phyloP scores from a whole-genome alignment of 305 asterid genomes.

The Andrographis paniculata region DNA sequence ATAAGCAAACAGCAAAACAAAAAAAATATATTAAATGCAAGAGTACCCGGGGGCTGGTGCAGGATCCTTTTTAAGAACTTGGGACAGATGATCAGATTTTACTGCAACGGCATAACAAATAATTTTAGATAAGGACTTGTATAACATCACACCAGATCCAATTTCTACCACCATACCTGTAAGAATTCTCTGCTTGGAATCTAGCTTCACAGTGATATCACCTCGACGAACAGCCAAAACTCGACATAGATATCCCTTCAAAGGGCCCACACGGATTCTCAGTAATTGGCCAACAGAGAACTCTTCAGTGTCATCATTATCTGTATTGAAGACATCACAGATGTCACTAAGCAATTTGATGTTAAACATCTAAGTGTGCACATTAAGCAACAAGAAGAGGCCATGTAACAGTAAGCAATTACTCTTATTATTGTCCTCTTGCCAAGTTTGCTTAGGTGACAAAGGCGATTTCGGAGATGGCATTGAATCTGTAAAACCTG shows the following conservation, averaged over 20 bases:
- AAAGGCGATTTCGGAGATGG: conserved; percentile 82
- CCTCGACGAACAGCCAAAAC: conserved; percentile 87
- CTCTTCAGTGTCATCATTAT: conserved; percentile 52
- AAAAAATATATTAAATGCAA: not conserved
- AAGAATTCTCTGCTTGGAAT: conserved; percentile 87
- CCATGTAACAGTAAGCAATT: conserved; percentile 44
- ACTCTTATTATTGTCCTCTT: conserved; percentile 49
- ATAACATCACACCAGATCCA: conserved; percentile 8
- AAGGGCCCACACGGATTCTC: conserved; percentile 87
- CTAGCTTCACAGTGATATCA: conserved; percentile 93
- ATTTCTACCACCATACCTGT: conserved; percentile 45
- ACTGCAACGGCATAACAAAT: conserved; percentile 35
- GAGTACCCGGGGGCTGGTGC: conserved; percentile 60
- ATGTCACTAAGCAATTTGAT: conserved; percentile 6
- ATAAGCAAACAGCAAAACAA: conserved; percentile 6
- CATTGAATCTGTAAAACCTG: conserved; percentile 48
- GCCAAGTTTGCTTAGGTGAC: conserved; percentile 54
- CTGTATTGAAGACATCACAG: conserved; percentile 28
- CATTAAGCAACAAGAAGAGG: conserved; percentile 5
- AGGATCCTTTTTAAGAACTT: conserved; percentile 70
- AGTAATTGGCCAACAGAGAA: conserved; percentile 81
- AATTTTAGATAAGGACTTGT: conserved; percentile 12
- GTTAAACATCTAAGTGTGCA: conserved; percentile 5
- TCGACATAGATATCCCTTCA: conserved; percentile 88
- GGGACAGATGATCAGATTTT: conserved; percentile 77